Base-by-base conservation (phyloP, 441 rosid species). In the Adansonia gregorii region DNA sequence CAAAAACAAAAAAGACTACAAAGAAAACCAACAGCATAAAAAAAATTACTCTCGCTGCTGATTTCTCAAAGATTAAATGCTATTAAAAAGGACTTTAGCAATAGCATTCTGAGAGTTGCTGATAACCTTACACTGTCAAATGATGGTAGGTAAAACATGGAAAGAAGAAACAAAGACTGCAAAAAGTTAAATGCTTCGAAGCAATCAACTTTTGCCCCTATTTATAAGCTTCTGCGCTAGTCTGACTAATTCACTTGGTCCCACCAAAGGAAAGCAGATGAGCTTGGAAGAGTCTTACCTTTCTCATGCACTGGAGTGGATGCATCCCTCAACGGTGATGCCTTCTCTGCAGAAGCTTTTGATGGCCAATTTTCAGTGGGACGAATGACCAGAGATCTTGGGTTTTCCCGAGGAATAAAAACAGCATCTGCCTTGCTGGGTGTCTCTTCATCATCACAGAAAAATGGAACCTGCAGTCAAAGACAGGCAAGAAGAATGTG, bases 341-440 rank as follows among this genome's bases (percentile, higher is more conserved):
- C 76, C 81, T 83, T 93, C 65, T 85, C 92, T 24, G 84, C 78
- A 86, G 80, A 80, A 68, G 82, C 79, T 84, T 88, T 89, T 67
- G 86, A 77, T 60, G 89, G 81, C 91, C 93, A 85, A 81, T 88
- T 89, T 56, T 88, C 95, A 10, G 86, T 54, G 65, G 97, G 91
- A 78, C 85, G 93, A 80, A 96, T 91, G 67, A 94, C 89, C 74
- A 96, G 83, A 82, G 97, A 86, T 85, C 98, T 90, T 27, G 98
- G 99, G 77, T 96, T 94, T 82, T 96, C 98, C 88, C 99, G 83
- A 27, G 98, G 98, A 81, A 92, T 78, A 81, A 93, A 89, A 71
- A 91, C 83, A 15, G 98, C 97, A 85, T 93, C 97, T 11, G 97
- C 98, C 84, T 93, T 94, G 80, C 90, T 87, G 48, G 94, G 88